These are phyloP conservation scores for Candida orba DNA, from an alignment of 805 yeast genomes.

Conservation along the genomic window DNA sequence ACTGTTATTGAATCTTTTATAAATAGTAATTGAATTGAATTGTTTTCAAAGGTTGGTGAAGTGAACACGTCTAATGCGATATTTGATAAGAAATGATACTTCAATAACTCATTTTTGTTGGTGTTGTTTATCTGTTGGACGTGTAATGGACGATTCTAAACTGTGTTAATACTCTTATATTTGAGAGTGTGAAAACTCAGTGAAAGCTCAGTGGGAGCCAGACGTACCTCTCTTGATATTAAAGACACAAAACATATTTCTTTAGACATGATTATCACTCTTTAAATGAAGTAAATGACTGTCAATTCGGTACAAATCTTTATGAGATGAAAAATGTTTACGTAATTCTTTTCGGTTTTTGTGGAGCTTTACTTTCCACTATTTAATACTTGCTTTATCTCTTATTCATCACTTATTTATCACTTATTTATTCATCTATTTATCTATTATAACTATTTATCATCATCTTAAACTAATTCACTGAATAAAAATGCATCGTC, in stretches of 20 bases:
- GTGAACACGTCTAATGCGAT: constrained; percentile 68
- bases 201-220: too few species aligned
- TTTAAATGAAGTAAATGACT: neutral
- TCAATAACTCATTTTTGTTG: constrained; percentile 25
- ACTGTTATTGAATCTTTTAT: constrained; percentile 62
- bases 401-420: too few species aligned
- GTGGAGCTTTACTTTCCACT: too few species aligned
- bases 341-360: too few species aligned
- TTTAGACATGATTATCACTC: neutral
- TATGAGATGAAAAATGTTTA: too few species aligned
- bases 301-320: too few species aligned
- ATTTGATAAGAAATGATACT: constrained; percentile 66
- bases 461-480: too few species aligned
- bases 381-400: too few species aligned
- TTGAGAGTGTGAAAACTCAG: neutral
- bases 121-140: constrained; percentile 40
- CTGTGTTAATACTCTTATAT: neutral
- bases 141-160: constrained; percentile 47
- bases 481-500: neutral
- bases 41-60: constrained; percentile 39
- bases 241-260: constrained; percentile 46
- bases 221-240: constrained; percentile 36
- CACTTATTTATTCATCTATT: too few species aligned
- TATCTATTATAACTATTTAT: too few species aligned
- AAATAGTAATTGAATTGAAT: constrained; percentile 39